Evolutionary conservation across 164 flowering plant genomes (phyloP).

Genomic region (Santalum album): DNA sequence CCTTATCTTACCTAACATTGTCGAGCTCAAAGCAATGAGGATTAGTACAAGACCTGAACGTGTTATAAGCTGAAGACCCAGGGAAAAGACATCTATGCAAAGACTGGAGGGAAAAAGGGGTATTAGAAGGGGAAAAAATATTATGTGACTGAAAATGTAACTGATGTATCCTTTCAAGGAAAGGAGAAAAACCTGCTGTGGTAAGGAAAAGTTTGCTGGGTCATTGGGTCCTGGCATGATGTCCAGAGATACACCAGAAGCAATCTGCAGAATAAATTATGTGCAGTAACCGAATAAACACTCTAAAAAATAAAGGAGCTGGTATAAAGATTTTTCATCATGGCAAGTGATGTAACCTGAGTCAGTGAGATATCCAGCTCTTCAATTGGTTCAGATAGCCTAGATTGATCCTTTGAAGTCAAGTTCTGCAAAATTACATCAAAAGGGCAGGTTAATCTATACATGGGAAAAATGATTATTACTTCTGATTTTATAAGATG

Average conservation of each 20-base stretch:
- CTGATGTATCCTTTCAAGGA: slow-evolving; percentile 1
- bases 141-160: neutral
- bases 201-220: slow-evolving; percentile 84
- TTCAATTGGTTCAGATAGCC: slow-evolving; percentile 60
- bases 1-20: slow-evolving; percentile 42
- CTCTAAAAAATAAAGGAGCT: neutral
- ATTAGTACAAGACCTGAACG: slow-evolving; percentile 79
- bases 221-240: slow-evolving; percentile 88
- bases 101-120: slow-evolving; percentile 44
- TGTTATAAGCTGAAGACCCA: slow-evolving; percentile 73
- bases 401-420: slow-evolving; percentile 66
- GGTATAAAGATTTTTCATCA: neutral
- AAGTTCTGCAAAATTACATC: slow-evolving; percentile 38
- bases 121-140: slow-evolving; percentile 7
- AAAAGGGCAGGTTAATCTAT: neutral
- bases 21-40: slow-evolving; percentile 90
- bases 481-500: no score
- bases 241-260: slow-evolving; percentile 71
- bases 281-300: neutral
- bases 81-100: slow-evolving; percentile 87
- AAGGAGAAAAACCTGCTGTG: slow-evolving; percentile 70
- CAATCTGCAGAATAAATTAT: slow-evolving; percentile 40
- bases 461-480: no score
- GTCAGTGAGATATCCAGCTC: slow-evolving; percentile 84
- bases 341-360: slow-evolving; percentile 44